These are phyloP conservation scores for Xylaria sp. DNA, from an alignment of 2,329 filamentous ascomycete species.

Conservation along the genomic window DNA sequence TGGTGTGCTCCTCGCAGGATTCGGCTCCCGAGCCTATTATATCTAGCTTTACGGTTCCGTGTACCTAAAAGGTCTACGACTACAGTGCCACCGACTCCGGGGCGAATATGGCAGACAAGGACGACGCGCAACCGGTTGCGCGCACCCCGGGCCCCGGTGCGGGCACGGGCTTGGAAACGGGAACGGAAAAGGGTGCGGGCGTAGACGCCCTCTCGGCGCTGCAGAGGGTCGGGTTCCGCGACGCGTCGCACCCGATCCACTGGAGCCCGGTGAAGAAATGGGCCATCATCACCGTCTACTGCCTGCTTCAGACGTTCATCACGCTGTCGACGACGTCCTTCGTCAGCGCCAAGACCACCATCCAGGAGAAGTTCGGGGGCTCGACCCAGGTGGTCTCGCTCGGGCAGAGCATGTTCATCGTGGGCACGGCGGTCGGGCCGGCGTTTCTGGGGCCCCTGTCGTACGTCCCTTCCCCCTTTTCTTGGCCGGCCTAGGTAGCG, in stretches of 20 bases:
- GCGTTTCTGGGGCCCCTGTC: conserved; percentile 45
- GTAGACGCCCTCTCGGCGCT: conserved; percentile 32
- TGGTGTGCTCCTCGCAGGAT: conserved; percentile 7
- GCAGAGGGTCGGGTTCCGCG: conserved; percentile 29
- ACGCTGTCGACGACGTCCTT: conserved; percentile 44
- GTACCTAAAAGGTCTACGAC: too few relatives aligned
- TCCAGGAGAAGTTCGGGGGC: conserved; percentile 42
- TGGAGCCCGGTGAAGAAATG: conserved; percentile 36
- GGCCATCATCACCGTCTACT: conserved; percentile 33
- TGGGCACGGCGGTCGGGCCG: conserved; percentile 46
- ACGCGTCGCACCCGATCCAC: conserved; percentile 34
- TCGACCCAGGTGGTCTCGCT: conserved; percentile 42
- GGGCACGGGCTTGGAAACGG: too few relatives aligned
- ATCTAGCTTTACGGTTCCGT: not conserved
- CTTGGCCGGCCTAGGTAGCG: not conserved
- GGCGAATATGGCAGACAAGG: conserved; percentile 18
- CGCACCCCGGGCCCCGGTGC: not conserved
- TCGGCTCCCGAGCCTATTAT: conserved; percentile 1
- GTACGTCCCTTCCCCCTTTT: too few relatives aligned
- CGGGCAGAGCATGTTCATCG: conserved; percentile 47
- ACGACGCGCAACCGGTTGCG: conserved; percentile 6
- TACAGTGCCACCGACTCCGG: not conserved
- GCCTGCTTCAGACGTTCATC: conserved; percentile 41
- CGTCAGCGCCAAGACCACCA: conserved; percentile 42
- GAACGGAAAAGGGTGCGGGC: too few relatives aligned